Percentiles rank a stretch among this genome's conserved stretches.
Evolutionary conservation across 805 yeast genomes (phyloP).

Genomic region (Nematodospora valgi): DNA sequence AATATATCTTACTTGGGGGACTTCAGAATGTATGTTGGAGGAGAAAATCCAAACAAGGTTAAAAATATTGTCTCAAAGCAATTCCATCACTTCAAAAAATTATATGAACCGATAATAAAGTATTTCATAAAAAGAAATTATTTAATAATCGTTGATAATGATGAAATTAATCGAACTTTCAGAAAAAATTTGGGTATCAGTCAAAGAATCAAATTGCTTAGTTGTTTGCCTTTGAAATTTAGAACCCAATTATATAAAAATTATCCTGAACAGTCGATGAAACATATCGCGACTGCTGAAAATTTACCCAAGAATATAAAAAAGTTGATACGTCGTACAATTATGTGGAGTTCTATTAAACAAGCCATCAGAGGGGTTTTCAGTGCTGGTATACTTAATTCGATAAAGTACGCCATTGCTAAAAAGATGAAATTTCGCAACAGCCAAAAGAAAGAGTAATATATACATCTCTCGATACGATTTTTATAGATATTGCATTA

Average conservation of each 20-base stretch:
- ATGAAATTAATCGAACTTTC: conserved; percentile 11
- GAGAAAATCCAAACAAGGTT: conserved; percentile 90
- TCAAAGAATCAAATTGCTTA: conserved; percentile 25
- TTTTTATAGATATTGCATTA: too few species aligned
- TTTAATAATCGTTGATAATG: conserved; percentile 14
- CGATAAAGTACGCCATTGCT: conserved; percentile 71
- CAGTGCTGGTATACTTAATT: conserved; percentile 79
- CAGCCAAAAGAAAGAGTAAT: too few species aligned
- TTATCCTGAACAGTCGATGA: conserved; percentile 26
- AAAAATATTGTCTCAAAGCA: conserved; percentile 82
- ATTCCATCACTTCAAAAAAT: conserved; percentile 57
- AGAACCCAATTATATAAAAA: conserved; percentile 35
- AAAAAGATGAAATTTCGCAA: conserved; percentile 41
- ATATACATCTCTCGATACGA: too few species aligned
- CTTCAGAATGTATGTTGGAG: conserved; percentile 77
- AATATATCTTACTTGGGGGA: conserved; percentile 87
- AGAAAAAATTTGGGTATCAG: conserved; percentile 12
- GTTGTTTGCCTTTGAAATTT: conserved; percentile 49
- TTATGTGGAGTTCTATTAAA: conserved; percentile 62
- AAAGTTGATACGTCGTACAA: conserved; percentile 37
- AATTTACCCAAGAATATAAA: conserved; percentile 20
- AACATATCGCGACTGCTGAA: conserved; percentile 41
- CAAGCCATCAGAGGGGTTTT: conserved; percentile 82
- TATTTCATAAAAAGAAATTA: conserved; percentile 20
- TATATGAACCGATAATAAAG: conserved; percentile 63